Evolutionary conservation across 768 basidiomycete genomes (phyloP).

Genomic region (Omphalotus guepiniiformis): DNA sequence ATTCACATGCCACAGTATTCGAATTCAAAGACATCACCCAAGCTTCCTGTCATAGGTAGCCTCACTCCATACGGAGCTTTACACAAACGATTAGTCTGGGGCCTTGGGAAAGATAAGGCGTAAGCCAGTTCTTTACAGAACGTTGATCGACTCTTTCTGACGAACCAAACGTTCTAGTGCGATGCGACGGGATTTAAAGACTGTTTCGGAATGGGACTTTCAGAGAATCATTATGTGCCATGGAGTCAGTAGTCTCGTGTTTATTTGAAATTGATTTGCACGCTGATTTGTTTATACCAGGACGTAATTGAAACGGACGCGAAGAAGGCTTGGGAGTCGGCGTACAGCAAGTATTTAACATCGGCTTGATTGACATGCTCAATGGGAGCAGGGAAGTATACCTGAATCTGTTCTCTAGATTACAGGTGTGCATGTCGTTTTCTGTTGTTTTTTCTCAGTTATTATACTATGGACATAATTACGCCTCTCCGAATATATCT

Average conservation of each 20-base stretch:
- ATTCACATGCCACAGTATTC: slow-evolving; percentile 30
- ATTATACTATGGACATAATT: too few species aligned
- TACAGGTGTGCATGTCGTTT: too few species aligned
- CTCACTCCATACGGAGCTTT: slow-evolving; percentile 34
- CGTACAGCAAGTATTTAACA: slow-evolving; percentile 19
- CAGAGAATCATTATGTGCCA: slow-evolving; percentile 74
- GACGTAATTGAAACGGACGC: slow-evolving; percentile 55
- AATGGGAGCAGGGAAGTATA: too few species aligned
- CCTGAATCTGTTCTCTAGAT: too few species aligned
- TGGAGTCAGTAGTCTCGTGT: slow-evolving; percentile 28
- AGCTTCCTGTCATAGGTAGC: slow-evolving; percentile 21
- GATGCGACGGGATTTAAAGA: slow-evolving; percentile 62
- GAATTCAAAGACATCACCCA: slow-evolving; percentile 26
- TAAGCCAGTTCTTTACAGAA: slow-evolving; percentile 17
- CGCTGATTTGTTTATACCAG: slow-evolving; percentile 15
- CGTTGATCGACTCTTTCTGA: neutral
- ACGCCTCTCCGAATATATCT: too few species aligned
- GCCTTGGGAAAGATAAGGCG: slow-evolving; percentile 34
- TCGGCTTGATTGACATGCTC: too few species aligned
- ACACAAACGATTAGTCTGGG: slow-evolving; percentile 30
- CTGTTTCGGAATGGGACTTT: slow-evolving; percentile 71
- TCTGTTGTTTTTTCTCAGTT: too few species aligned
- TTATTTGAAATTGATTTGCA: neutral
- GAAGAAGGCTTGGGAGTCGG: slow-evolving; percentile 38
- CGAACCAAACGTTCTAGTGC: slow-evolving; percentile 25